Conservation (phyloP, 1,139 yeast genomes). For the Lodderomyces jiufengensis region DNA sequence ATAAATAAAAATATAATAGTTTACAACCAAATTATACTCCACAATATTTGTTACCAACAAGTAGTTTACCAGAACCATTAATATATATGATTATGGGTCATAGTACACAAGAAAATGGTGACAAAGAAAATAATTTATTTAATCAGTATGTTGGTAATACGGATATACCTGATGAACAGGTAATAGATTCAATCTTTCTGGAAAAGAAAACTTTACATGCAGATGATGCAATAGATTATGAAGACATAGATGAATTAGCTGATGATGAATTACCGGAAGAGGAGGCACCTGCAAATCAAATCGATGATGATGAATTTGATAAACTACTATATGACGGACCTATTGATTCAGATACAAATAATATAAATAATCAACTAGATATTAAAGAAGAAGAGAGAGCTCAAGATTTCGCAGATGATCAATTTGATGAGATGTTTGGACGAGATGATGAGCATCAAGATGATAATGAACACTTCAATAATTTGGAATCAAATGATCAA, state of each 20-base stretch:
- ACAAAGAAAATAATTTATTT: slow-evolving; percentile 11
- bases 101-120: slow-evolving; percentile 1
- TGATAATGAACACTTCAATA: slow-evolving; percentile 7
- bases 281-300: slow-evolving; percentile 21
- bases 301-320: slow-evolving; percentile 19
- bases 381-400: slow-evolving; percentile 27
- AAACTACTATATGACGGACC: slow-evolving; percentile 16
- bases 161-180: slow-evolving; percentile 30
- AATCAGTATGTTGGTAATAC: slow-evolving; percentile 18
- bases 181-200: slow-evolving; percentile 39
- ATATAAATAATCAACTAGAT: slow-evolving; percentile 9
- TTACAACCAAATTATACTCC: background rate
- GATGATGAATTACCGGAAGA: slow-evolving; percentile 64
- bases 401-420: slow-evolving; percentile 38
- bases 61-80: background rate
- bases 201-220: slow-evolving; percentile 60
- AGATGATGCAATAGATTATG: slow-evolving; percentile 93
- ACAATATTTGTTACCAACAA: too few species aligned
- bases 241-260: slow-evolving; percentile 91
- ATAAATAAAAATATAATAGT: background rate
- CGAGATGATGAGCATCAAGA: slow-evolving; percentile 18
- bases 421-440: slow-evolving; percentile 52
- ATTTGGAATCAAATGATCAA: slow-evolving; percentile 2
- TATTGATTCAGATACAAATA: slow-evolving; percentile 12
- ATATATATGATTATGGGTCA: slow-evolving; percentile 6